These are phyloP conservation scores for Uronychia setigera DNA, from an alignment of 73 alveolate genomes.

Conservation along the genomic window DNA sequence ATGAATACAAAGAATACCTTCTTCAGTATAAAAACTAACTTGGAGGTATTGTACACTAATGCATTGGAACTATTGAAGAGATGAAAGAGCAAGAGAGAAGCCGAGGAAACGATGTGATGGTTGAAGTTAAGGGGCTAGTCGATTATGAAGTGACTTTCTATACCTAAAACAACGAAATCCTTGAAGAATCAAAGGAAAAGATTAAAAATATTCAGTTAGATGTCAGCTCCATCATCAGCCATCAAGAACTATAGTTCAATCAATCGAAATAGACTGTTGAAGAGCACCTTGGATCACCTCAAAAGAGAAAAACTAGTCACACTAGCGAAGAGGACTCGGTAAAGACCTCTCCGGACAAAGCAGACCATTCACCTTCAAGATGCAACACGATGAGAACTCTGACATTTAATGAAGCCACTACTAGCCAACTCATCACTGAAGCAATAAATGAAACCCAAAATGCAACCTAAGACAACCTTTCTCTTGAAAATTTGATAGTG, in stretches of 20 bases:
- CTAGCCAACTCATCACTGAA: not conserved
- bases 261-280: not conserved
- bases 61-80: not conserved
- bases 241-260: not conserved
- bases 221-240: not conserved
- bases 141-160: not conserved
- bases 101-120: not conserved
- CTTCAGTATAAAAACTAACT: too few species aligned
- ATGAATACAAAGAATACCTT: not conserved
- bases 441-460: not conserved
- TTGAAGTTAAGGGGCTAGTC: not conserved
- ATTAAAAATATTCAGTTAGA: too few species aligned
- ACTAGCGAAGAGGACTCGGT: not conserved
- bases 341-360: not conserved
- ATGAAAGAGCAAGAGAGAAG: not conserved
- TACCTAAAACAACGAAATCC: not conserved
- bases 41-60: not conserved
- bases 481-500: too few species aligned
- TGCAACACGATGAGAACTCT: not conserved
- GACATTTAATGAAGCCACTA: not conserved
- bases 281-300: not conserved
- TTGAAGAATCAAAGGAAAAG: not conserved
- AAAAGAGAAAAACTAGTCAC: not conserved
- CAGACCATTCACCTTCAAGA: not conserved
- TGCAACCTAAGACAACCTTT: not conserved